Evolutionary conservation across 331 rosid species (phyloP).

Genomic region (Erythrophleum ivorense): DNA sequence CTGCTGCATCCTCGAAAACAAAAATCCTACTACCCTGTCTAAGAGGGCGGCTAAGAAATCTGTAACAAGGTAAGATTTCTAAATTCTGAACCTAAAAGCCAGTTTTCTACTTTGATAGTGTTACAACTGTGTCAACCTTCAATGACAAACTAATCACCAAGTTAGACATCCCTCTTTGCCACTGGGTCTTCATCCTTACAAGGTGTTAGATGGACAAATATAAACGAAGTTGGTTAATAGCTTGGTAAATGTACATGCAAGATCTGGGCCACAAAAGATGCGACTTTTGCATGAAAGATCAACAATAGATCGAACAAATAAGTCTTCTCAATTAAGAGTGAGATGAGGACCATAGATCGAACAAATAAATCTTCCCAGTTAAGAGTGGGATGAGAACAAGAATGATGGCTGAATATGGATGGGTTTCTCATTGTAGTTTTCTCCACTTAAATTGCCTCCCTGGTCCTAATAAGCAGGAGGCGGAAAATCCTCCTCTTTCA

Average conservation of each 20-base stretch:
- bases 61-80: slow-evolving; percentile 43
- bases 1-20: slow-evolving; percentile 37
- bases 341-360: slow-evolving; percentile 13
- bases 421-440: slow-evolving; percentile 34
- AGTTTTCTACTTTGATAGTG: slow-evolving; percentile 42
- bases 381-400: slow-evolving; percentile 10
- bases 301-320: neutral
- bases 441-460: slow-evolving; percentile 41
- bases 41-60: slow-evolving; percentile 28
- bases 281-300: slow-evolving; percentile 31
- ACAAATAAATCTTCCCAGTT: neutral
- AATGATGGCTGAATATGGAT: neutral
- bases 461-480: slow-evolving; percentile 31
- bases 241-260: slow-evolving; percentile 37
- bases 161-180: slow-evolving; percentile 31
- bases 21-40: slow-evolving; percentile 34
- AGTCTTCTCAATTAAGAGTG: neutral
- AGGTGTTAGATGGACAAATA: slow-evolving; percentile 25
- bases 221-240: slow-evolving; percentile 28
- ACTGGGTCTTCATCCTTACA: slow-evolving; percentile 30
- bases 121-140: slow-evolving; percentile 45
- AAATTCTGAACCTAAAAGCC: slow-evolving; percentile 41
- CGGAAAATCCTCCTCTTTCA: slow-evolving; percentile 44
- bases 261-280: slow-evolving; percentile 28
- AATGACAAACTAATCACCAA: slow-evolving; percentile 16